Percentiles rank a stretch among this genome's conserved stretches.
Conservation (phyloP, 1,139 yeast genomes). For the Sugiyamaella novakii region DNA sequence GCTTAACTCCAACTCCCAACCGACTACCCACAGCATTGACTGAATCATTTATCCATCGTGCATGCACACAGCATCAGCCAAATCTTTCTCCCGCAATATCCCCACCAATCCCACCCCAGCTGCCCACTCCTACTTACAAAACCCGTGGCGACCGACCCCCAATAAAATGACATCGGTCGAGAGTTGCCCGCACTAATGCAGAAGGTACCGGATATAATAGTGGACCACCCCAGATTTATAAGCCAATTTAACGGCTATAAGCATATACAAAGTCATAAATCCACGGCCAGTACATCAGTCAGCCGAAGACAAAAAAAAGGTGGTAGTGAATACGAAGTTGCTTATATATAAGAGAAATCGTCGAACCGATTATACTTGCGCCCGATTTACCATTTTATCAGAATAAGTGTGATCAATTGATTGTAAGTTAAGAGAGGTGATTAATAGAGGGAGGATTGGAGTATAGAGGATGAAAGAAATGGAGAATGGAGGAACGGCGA, state of each 20-base stretch:
- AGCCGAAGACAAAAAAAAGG: no score
- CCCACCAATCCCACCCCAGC: background rate
- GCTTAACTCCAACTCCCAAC: no score
- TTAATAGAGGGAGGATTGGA: background rate
- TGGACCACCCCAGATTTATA: slow-evolving; percentile 14
- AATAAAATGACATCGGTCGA: slow-evolving; percentile 11
- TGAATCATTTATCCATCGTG: no score
- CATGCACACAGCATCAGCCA: no score
- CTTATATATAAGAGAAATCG: background rate
- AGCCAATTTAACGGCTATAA: slow-evolving; percentile 9
- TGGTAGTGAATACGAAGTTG: background rate
- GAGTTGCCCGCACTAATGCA: slow-evolving; percentile 12
- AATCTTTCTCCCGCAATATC: no score
- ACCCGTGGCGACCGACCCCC: background rate
- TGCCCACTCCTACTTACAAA: background rate
- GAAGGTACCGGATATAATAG: slow-evolving; percentile 4
- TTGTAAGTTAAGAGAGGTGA: background rate
- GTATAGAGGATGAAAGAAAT: background rate
- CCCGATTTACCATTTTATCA: background rate
- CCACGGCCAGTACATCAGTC: no score
- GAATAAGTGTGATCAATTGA: background rate
- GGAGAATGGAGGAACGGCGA: background rate
- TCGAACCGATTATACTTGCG: background rate
- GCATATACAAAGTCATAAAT: background rate
- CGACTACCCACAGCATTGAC: no score